These are phyloP conservation scores for Fennellomyces sp. DNA, from an alignment of 371 early-diverging fungal genomes.

Conservation along the genomic window DNA sequence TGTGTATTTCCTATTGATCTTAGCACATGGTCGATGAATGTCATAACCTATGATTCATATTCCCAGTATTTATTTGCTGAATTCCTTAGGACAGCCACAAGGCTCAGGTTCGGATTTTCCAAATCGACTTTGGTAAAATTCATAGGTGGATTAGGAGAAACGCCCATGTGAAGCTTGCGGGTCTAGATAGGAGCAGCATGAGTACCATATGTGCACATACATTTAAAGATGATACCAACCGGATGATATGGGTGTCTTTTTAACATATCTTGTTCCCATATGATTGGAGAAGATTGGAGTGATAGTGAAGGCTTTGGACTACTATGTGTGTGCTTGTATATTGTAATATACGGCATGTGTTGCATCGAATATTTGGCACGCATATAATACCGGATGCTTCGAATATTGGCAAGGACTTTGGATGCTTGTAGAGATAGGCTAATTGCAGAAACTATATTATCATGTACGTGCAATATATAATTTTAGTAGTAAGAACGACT, in stretches of 20 bases:
- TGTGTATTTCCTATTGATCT: constrained; percentile 26
- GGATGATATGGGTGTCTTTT: no score
- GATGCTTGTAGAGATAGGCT: constrained; percentile 56
- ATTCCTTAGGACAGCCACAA: constrained; percentile 54
- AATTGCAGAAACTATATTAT: no score
- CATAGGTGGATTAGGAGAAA: constrained; percentile 58
- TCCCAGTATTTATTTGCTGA: constrained; percentile 54
- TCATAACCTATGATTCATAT: constrained; percentile 40
- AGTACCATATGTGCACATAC: no score
- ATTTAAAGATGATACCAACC: no score
- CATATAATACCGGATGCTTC: constrained; percentile 56
- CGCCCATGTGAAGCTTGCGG: constrained; percentile 66
- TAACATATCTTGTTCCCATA: no score
- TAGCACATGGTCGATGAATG: constrained; percentile 34
- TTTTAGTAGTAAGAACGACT: no score
- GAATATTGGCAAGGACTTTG: constrained; percentile 48
- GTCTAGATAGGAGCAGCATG: no score
- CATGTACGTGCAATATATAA: no score
- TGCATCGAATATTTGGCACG: constrained; percentile 75
- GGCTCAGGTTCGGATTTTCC: constrained; percentile 43
- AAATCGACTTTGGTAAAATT: constrained; percentile 48
- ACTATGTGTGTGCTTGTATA: no score
- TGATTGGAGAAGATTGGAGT: no score
- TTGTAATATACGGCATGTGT: constrained; percentile 76
- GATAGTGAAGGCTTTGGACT: no score